Evolutionary conservation across 2,329 filamentous ascomycete species (phyloP), one percentile per base, ranked within the genome.

Genomic region (Neofusicoccum sp.): DNA sequence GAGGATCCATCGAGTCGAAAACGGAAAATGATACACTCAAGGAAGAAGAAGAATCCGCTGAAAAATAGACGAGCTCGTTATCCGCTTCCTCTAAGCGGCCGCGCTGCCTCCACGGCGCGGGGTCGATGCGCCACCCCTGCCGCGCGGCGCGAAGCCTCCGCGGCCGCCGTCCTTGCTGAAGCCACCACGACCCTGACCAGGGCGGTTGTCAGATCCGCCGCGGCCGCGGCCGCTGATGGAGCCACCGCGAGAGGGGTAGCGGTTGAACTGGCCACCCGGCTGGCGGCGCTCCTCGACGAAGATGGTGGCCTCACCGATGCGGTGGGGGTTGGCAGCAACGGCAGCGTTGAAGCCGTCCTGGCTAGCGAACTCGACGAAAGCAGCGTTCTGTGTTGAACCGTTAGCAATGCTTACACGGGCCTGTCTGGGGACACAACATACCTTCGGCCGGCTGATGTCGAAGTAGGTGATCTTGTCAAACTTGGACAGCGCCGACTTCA

Each of bases 331-430:
- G 67, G 88, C 89, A 63, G 85, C 85, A 38, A 91, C 83, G 44
- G 95, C 95, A 64, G 90, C 89, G 74, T 91, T 85, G 78, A 96
- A 97, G 48, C 86, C 91, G 60, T 92, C 86, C 24, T 86, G 73
- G 48, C 88, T 89, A 71, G 87, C 89, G 76, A 95, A 99, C 75
- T 99, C 95, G 63, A 97, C 91, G 72, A 98, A 98, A 28, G 95
- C 95, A 71, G 92, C 97, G 83, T 95, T 97, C 93, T 96, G 72
- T 30, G 30, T 38, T 3, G 7, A 4, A n/a, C 6, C 26, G 9
- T 73, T 64, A 74, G 68, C 20, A 28, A 34, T 24, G 20, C 3
- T 20, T 2, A 14, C 12, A n/a, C 11, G n/a, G 9, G 20, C 6
- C 8, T 6, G 7, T 4, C 3, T 3, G 9, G 30, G 26, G 28